phyloP scores from a whole-genome alignment of 805 yeast species.

The Lipomyces kockii region DNA sequence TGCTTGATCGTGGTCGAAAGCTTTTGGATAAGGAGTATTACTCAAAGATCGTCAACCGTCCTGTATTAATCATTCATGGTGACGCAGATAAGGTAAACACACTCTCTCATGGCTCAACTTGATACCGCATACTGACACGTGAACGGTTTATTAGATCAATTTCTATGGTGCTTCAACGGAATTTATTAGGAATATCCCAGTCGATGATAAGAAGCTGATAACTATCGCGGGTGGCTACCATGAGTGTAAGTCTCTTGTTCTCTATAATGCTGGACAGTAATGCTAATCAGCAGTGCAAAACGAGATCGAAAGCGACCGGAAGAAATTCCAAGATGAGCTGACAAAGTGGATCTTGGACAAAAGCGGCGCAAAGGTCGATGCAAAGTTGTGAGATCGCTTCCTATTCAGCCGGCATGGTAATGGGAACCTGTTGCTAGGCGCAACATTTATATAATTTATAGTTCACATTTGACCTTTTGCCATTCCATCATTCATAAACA shows the following conservation, averaged over 20 bases:
- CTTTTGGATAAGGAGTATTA: slow-evolving; percentile 42
- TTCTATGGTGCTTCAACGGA: slow-evolving; percentile 34
- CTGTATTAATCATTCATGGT: slow-evolving; percentile 46
- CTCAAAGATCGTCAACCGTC: slow-evolving; percentile 43
- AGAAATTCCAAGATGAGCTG: slow-evolving; percentile 10
- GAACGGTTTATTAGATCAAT: slow-evolving; percentile 9
- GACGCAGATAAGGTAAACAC: slow-evolving; percentile 36
- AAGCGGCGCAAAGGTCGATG: not conserved
- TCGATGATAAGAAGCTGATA: slow-evolving; percentile 37
- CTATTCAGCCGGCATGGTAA: too few species aligned
- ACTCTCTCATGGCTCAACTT: not conserved
- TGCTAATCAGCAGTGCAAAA: slow-evolving; percentile 13
- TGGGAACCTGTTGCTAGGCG: too few species aligned
- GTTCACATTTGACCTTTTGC: too few species aligned
- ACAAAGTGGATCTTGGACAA: slow-evolving; percentile 11
- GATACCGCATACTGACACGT: too few species aligned
- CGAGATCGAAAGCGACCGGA: slow-evolving; percentile 11
- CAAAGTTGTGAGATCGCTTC: not conserved
- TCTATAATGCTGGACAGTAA: not conserved
- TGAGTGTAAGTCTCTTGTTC: slow-evolving; percentile 26
- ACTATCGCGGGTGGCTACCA: slow-evolving; percentile 38
- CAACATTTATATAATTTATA: too few species aligned
- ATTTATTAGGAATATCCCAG: slow-evolving; percentile 36
- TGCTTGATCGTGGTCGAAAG: slow-evolving; percentile 44
- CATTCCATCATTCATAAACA: too few species aligned